Conservation (phyloP, 306 rosid genomes). For the Hippophae rhamnoides region DNA sequence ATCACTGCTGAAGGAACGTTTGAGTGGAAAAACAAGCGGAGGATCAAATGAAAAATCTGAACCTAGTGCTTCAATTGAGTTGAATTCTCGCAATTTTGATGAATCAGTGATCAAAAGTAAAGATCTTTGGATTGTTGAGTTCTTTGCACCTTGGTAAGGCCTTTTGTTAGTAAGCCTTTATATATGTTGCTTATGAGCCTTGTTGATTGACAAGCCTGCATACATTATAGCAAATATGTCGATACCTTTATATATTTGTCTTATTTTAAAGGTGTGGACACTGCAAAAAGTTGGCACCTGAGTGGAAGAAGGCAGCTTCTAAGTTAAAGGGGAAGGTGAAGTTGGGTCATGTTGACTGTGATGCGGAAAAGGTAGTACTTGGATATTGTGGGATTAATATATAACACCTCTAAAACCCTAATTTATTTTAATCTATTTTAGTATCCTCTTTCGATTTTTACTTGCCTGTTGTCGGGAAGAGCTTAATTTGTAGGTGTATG, state of each 20-base stretch:
- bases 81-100: conserved; percentile 73
- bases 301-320: conserved; percentile 83
- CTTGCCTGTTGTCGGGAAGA: no score
- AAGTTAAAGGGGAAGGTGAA: conserved; percentile 83
- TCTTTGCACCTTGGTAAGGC: conserved; percentile 93
- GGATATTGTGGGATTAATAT: background rate
- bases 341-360: conserved; percentile 95
- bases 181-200: background rate
- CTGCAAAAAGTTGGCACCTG: conserved; percentile 92
- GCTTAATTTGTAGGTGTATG: no score
- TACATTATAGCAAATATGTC: conserved; percentile 2
- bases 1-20: conserved; percentile 72
- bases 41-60: conserved; percentile 72
- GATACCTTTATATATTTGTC: conserved; percentile 12
- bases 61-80: conserved; percentile 64
- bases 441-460: no score
- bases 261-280: conserved; percentile 83
- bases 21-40: conserved; percentile 70
- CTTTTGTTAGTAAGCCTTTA: background rate
- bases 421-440: no score
- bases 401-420: no score
- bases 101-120: conserved; percentile 80
- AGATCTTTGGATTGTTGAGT: conserved; percentile 96
- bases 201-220: conserved; percentile 2
- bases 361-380: conserved; percentile 71